These are phyloP conservation scores for Microsporum audouinii DNA, from an alignment of 2,329 filamentous ascomycete genomes.

Conservation along the genomic window DNA sequence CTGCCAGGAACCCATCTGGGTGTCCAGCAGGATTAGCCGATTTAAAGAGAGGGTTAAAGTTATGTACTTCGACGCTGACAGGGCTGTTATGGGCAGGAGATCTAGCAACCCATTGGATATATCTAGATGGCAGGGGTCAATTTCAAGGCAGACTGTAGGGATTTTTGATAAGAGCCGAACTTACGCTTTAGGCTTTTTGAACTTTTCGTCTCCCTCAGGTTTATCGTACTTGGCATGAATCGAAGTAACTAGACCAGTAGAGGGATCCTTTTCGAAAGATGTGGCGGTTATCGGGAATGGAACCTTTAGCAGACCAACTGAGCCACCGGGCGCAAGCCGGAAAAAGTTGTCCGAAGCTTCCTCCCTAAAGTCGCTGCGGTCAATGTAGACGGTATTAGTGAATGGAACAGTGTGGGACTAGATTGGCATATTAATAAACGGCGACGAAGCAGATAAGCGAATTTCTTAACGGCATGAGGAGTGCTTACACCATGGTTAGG, in stretches of 20 bases:
- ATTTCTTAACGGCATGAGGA: neutral
- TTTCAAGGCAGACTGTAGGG: neutral
- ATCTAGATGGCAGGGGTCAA: conserved; percentile 24
- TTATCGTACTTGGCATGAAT: conserved; percentile 59
- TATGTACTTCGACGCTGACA: conserved; percentile 58
- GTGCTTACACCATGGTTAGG: conserved; percentile 36
- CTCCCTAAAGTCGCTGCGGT: conserved; percentile 66
- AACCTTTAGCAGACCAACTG: conserved; percentile 60
- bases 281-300: conserved; percentile 59
- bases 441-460: neutral
- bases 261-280: conserved; percentile 55
- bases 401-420: conserved; percentile 48
- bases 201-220: conserved; percentile 51
- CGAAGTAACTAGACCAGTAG: conserved; percentile 52
- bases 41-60: conserved; percentile 77
- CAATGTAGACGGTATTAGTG: conserved; percentile 73
- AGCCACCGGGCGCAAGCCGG: conserved; percentile 62
- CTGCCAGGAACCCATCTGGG: conserved; percentile 68
- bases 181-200: conserved; percentile 58
- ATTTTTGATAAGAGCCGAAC: neutral
- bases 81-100: conserved; percentile 43
- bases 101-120: conserved; percentile 39
- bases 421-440: conserved; percentile 1
- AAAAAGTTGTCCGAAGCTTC: conserved; percentile 63
- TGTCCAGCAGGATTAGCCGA: conserved; percentile 68